These are phyloP conservation scores for Aureobasidium sp. DNA, from an alignment of 2,329 filamentous ascomycete species.

Conservation along the genomic window DNA sequence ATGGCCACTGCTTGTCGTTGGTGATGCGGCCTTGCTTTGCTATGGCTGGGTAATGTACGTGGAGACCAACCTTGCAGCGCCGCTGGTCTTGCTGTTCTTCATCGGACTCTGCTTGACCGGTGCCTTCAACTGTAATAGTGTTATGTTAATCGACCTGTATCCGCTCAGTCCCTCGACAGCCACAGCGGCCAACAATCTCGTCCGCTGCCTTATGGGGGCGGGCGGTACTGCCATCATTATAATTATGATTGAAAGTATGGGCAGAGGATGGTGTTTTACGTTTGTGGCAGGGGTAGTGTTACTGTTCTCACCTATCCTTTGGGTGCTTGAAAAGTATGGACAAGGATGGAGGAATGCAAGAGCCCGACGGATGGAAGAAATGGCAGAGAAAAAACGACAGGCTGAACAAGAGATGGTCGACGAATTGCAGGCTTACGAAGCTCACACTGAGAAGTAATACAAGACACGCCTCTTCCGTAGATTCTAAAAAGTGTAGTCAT, in stretches of 20 bases:
- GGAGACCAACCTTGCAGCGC: slow-evolving; percentile 29
- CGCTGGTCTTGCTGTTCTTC: slow-evolving; percentile 41
- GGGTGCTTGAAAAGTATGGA: slow-evolving; percentile 31
- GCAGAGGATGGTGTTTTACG: slow-evolving; percentile 38
- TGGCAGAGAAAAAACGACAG: slow-evolving; percentile 13
- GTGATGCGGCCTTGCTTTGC: slow-evolving; percentile 26
- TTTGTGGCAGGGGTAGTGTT: slow-evolving; percentile 35
- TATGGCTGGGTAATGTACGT: slow-evolving; percentile 36
- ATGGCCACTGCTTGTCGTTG: slow-evolving; percentile 27
- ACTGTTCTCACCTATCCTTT: slow-evolving; percentile 32
- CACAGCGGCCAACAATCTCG: slow-evolving; percentile 29
- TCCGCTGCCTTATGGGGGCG: slow-evolving; percentile 29
- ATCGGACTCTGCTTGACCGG: slow-evolving; percentile 49
- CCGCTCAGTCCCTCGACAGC: slow-evolving; percentile 31
- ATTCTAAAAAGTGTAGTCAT: too few species aligned
- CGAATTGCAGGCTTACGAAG: neutral
- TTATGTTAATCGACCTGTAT: slow-evolving; percentile 35
- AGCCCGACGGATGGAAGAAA: slow-evolving; percentile 22
- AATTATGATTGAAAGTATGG: slow-evolving; percentile 34
- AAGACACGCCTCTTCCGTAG: neutral
- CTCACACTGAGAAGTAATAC: neutral
- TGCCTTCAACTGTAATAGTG: slow-evolving; percentile 43
- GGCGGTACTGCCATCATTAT: slow-evolving; percentile 30
- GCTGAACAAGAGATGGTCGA: slow-evolving; percentile 5
- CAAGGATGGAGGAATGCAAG: slow-evolving; percentile 36